Evolutionary conservation across 2,329 filamentous ascomycete genomes (phyloP).

Genomic region (Alternaria ventricosa): DNA sequence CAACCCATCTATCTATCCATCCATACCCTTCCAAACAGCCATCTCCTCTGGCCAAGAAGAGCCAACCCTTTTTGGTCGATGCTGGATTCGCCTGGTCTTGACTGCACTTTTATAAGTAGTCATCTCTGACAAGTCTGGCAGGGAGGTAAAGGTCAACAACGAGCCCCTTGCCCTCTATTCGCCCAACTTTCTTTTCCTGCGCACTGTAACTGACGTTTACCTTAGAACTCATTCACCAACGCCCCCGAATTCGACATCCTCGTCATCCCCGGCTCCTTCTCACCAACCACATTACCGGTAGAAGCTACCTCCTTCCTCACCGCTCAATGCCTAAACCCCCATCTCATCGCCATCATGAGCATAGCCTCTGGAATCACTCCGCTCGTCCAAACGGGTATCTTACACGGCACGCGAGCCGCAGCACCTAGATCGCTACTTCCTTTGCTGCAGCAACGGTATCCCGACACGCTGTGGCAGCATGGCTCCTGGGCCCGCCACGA

Average conservation of each 20-base stretch:
- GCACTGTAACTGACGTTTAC: conserved; percentile 21
- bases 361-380: conserved; percentile 42
- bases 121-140: conserved; percentile 45
- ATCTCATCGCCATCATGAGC: conserved; percentile 38
- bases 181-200: not conserved
- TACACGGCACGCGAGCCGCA: conserved; percentile 36
- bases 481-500: conserved; percentile 39
- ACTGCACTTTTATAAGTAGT: conserved; percentile 21
- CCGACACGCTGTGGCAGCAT: conserved; percentile 38
- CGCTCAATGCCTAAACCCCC: conserved; percentile 31
- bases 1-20: conserved; percentile 16
- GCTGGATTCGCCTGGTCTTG: conserved; percentile 44
- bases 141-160: conserved; percentile 48
- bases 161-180: conserved; percentile 22
- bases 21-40: conserved; percentile 15
- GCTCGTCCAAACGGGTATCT: conserved; percentile 35
- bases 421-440: conserved; percentile 35
- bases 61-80: conserved; percentile 35
- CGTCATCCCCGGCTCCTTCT: conserved; percentile 43
- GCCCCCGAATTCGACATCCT: conserved; percentile 46
- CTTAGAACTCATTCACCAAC: conserved; percentile 44
- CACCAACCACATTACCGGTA: conserved; percentile 19
- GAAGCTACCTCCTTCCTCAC: conserved; percentile 36
- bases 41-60: conserved; percentile 40
- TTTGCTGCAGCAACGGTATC: conserved; percentile 34